Evolutionary conservation across 164 flowering plant species (phyloP), one percentile per base, ranked within the genome.

Genomic region (Taxillus chinensis): DNA sequence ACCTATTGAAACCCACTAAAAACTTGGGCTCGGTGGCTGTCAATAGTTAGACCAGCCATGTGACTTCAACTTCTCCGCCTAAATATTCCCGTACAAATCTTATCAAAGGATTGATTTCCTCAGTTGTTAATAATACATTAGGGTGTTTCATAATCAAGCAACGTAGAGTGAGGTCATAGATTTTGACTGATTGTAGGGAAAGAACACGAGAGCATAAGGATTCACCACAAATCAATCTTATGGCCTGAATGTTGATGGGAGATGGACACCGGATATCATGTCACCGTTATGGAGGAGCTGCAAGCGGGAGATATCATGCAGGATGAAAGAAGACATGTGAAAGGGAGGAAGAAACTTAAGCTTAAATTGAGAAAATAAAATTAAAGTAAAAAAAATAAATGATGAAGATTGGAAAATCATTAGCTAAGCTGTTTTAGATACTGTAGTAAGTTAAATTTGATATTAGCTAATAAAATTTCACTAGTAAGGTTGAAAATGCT

Each of bases 1-100:
- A 83, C 80, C 68, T 82, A 55, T 75, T 82, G 62, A 88, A 86
- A 38, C 83, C 93, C 43, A 43, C 66, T 52, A 86, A 64, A 17
- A 80, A 77, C 49, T 61, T 61, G 0, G 86, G 77, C 13, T 80
- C 78, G 0, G 76, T 64, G 0, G 67, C 11, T 6, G 53, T 39
- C 39, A 90, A 69, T 50, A 90, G 75, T 8, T 77, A 83, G 57
- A 72, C 75, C 2, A 91, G 67, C 72, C 80, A 82, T 10, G 57
- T 12, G 0, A 82, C 73, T 55, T 79, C 73, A 17, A 90, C 62
- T 65, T 80, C 57, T 5, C 75, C 83, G 60, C 65, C 70, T 59
- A 86, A 70, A 38, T 78, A 69, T 55, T 68, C 64, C 39, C 37
- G 59, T 57, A 86, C 39, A 58, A 79, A 79, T 8, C 43, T 16